Evolutionary conservation across 352 stramenopile genomes (phyloP).

Genomic region (Phytophthora cactorum): DNA sequence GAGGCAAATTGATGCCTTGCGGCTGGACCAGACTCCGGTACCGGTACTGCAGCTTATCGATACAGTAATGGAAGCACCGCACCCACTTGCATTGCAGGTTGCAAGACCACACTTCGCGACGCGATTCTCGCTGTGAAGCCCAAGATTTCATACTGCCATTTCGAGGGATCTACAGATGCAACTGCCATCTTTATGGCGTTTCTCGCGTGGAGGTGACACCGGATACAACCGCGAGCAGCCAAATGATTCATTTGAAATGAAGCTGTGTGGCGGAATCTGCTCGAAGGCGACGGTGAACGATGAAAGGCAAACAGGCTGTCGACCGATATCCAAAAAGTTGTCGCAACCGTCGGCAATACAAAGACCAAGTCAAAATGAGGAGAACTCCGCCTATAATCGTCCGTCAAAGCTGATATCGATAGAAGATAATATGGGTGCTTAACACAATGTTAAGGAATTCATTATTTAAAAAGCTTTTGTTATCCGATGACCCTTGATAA

Average conservation of each 20-base stretch:
- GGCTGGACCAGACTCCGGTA: too few relatives aligned
- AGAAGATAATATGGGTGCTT: too few relatives aligned
- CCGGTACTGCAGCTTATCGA: too few relatives aligned
- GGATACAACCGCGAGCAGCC: too few relatives aligned
- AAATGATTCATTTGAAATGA: too few relatives aligned
- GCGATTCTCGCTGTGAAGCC: too few relatives aligned
- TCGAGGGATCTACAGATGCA: not conserved
- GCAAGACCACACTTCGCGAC: not conserved
- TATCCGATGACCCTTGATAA: not conserved
- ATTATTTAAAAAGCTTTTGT: too few relatives aligned
- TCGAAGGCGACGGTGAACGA: not conserved
- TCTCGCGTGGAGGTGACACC: slow-evolving; percentile 3
- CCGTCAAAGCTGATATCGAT: slow-evolving; percentile 2
- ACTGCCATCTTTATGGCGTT: not conserved
- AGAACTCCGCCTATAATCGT: slow-evolving; percentile 15
- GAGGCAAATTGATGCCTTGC: too few relatives aligned
- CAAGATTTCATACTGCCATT: not conserved
- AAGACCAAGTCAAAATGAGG: slow-evolving; percentile 4
- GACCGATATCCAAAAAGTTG: slow-evolving; percentile 9
- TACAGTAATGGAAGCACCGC: not conserved
- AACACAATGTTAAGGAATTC: too few relatives aligned
- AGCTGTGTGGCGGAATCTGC: slow-evolving; percentile 2
- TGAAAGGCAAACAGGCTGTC: not conserved
- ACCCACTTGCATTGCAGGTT: not conserved
- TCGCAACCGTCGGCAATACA: slow-evolving; percentile 15